Conservation (phyloP, 805 yeast species). For the Teunomyces tritomae region DNA sequence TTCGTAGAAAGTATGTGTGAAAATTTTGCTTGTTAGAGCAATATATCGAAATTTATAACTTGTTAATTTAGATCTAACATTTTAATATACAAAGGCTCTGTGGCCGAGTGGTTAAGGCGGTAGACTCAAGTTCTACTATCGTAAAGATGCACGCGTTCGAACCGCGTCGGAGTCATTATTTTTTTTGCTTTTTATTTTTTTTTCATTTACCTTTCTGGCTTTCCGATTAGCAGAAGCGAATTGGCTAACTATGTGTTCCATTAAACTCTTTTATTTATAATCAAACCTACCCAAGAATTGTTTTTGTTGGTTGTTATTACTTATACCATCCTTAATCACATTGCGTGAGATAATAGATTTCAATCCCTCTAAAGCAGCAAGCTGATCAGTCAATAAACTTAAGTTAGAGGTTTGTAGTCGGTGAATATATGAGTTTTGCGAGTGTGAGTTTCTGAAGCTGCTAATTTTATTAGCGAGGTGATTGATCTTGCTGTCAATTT, state of each 20-base stretch:
- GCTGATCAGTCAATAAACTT: slow-evolving; percentile 29
- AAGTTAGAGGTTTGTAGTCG: slow-evolving; percentile 26
- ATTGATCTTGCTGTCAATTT: slow-evolving; percentile 22
- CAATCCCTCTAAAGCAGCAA: slow-evolving; percentile 21
- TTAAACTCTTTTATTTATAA: not conserved
- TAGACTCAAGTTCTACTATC: slow-evolving; percentile 14
- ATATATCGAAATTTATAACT: too few relatives aligned
- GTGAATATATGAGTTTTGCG: slow-evolving; percentile 7
- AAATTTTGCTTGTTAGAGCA: not conserved
- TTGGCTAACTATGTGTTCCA: too few relatives aligned
- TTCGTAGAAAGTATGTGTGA: not conserved
- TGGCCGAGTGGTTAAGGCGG: slow-evolving; percentile 15
- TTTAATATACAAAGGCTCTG: slow-evolving; percentile 7
- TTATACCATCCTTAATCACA: slow-evolving; percentile 9
- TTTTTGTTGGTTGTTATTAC: not conserved
- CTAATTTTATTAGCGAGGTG: slow-evolving; percentile 25
- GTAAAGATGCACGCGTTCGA: slow-evolving; percentile 14
- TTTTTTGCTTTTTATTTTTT: not conserved
- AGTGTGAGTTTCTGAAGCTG: slow-evolving; percentile 10
- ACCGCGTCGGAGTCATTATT: slow-evolving; percentile 13
- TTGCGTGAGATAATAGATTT: slow-evolving; percentile 15
- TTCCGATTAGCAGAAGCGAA: too few relatives aligned
- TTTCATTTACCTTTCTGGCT: not conserved
- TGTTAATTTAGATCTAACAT: too few relatives aligned
- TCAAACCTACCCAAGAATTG: slow-evolving; percentile 2